Percentiles rank a stretch among this genome's conserved stretches.
These are phyloP conservation scores for Xanthoconium purpureum DNA, from an alignment of 768 basidiomycete genomes.

Conservation along the genomic window DNA sequence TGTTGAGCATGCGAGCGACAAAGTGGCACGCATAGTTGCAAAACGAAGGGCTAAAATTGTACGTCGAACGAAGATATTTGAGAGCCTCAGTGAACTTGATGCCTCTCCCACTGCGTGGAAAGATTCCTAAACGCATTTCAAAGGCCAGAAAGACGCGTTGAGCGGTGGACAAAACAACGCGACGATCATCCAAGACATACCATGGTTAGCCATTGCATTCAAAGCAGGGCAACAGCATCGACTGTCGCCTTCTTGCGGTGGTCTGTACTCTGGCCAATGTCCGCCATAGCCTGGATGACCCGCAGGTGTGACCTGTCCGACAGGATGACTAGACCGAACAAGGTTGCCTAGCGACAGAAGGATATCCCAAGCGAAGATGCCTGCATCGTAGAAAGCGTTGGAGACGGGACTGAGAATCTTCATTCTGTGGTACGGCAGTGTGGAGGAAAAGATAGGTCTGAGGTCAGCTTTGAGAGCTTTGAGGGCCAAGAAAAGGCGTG, in stretches of 20 bases:
- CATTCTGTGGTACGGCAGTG: conserved; percentile 2
- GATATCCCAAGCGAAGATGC: conserved; percentile 10
- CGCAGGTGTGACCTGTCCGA: conserved; percentile 50
- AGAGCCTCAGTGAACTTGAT: conserved; percentile 53
- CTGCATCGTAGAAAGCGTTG: neutral
- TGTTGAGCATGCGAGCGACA: conserved; percentile 55
- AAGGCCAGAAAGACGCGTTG: too few species aligned
- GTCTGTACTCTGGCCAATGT: conserved; percentile 63
- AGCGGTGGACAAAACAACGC: neutral
- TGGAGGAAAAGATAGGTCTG: too few species aligned
- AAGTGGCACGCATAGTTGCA: conserved; percentile 59
- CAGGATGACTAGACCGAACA: conserved; percentile 27
- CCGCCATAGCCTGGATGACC: conserved; percentile 56
- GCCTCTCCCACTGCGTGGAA: conserved; percentile 62
- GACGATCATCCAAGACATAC: conserved; percentile 40
- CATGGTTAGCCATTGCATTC: conserved; percentile 81
- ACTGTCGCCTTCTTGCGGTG: conserved; percentile 61
- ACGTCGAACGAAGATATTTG: conserved; percentile 46
- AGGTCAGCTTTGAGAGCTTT: neutral
- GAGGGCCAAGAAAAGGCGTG: too few species aligned
- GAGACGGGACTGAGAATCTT: conserved; percentile 2
- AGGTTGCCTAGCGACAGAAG: conserved; percentile 16
- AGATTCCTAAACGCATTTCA: conserved; percentile 29
- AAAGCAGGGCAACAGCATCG: conserved; percentile 68
- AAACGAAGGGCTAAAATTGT: conserved; percentile 69